Conservation (phyloP, 2,329 filamentous ascomycete genomes). For the Coniella lustricola region DNA sequence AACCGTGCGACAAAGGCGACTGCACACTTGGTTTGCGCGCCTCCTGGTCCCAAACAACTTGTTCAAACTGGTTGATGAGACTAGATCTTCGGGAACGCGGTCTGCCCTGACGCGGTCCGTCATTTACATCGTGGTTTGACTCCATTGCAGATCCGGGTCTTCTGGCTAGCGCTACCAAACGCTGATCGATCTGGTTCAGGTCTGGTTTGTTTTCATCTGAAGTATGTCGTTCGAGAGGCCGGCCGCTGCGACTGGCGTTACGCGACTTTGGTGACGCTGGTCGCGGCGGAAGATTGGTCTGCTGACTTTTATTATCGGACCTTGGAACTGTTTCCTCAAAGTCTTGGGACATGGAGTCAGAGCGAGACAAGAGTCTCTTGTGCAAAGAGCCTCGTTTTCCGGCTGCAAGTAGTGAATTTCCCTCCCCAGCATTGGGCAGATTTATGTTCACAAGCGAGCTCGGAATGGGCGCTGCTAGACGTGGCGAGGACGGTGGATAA, state of each 20-base stretch:
- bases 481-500: not conserved
- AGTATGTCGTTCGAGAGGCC: not conserved
- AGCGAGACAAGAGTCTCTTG: not conserved
- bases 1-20: no score
- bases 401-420: no score
- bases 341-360: not conserved
- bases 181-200: not conserved
- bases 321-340: not conserved
- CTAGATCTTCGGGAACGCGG: conserved; percentile 30
- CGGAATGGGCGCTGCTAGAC: not conserved
- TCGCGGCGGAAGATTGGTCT: not conserved
- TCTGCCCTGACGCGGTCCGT: conserved; percentile 9
- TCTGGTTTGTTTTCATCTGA: not conserved
- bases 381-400: not conserved
- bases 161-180: not conserved
- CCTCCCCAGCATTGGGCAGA: no score
- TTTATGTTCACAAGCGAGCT: not conserved
- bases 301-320: not conserved
- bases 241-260: conserved; percentile 9
- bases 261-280: conserved; percentile 12
- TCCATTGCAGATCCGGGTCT: conserved; percentile 3
- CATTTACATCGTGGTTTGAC: not conserved
- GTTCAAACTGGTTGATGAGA: conserved; percentile 25
- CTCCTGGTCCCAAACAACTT: no score
- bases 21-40: no score